phyloP scores from a whole-genome alignment of 768 basidiomycete genomes.

The Russula vinacea region DNA sequence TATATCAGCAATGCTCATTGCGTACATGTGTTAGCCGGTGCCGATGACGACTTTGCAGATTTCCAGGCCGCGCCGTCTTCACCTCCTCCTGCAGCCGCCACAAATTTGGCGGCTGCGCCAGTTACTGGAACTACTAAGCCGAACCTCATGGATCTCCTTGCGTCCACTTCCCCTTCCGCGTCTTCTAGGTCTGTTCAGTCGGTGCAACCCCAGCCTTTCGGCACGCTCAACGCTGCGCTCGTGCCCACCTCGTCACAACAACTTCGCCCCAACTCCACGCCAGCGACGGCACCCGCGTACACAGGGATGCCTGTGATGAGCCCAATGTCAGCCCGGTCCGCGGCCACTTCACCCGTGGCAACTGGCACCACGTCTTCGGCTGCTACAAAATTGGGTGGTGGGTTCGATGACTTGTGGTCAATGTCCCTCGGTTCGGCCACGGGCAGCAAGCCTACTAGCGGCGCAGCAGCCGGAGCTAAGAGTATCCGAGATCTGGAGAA shows the following conservation, averaged over 20 bases:
- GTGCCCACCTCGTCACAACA: slow-evolving; percentile 22
- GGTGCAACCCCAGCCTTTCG: slow-evolving; percentile 13
- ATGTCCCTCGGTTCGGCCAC: slow-evolving; percentile 59
- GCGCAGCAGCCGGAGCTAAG: slow-evolving; percentile 40
- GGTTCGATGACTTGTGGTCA: slow-evolving; percentile 89
- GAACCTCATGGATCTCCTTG: slow-evolving; percentile 20
- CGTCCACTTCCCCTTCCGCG: not conserved
- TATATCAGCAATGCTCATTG: not conserved
- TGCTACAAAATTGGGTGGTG: slow-evolving; percentile 42
- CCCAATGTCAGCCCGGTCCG: slow-evolving; percentile 35
- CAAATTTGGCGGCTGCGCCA: slow-evolving; percentile 28
- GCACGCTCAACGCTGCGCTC: slow-evolving; percentile 11
- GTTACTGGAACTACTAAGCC: slow-evolving; percentile 6
- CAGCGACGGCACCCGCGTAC: slow-evolving; percentile 3
- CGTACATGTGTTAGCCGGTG: not conserved
- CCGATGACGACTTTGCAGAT: slow-evolving; percentile 83
- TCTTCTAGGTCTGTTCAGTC: slow-evolving; percentile 11
- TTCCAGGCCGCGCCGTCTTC: slow-evolving; percentile 71
- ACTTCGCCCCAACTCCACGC: slow-evolving; percentile 25
- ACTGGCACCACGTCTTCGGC: slow-evolving; percentile 22
- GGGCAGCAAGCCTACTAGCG: slow-evolving; percentile 39
- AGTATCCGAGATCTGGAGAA: slow-evolving; percentile 86
- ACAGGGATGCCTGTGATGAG: slow-evolving; percentile 8
- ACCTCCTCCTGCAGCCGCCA: slow-evolving; percentile 54
- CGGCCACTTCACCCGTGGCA: slow-evolving; percentile 27